phyloP scores from a whole-genome alignment of 2,329 filamentous ascomycete genomes.

The Rhinocladiella mackenziei region DNA sequence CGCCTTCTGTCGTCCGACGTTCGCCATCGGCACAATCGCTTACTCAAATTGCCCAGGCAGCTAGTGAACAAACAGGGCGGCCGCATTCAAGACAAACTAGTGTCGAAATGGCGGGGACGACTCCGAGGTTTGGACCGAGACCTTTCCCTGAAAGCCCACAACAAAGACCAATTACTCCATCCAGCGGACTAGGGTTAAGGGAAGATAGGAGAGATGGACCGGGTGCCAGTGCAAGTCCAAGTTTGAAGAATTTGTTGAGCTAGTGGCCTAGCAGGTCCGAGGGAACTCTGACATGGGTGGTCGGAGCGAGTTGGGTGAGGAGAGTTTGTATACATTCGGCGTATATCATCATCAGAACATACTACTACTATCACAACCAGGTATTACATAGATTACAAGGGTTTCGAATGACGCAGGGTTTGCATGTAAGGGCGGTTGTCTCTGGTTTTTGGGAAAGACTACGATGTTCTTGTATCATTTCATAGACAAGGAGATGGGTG shows the following conservation, averaged over 20 bases:
- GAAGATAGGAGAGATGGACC: conserved; percentile 36
- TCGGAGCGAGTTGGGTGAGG: too few relatives aligned
- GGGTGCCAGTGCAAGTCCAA: conserved; percentile 74
- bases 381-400: too few relatives aligned
- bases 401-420: too few relatives aligned
- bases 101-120: conserved; percentile 20
- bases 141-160: conserved; percentile 18
- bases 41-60: conserved; percentile 22
- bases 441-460: too few relatives aligned
- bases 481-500: too few relatives aligned
- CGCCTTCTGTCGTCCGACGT: conserved; percentile 11
- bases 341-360: too few relatives aligned
- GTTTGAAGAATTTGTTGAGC: conserved; percentile 68
- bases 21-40: conserved; percentile 21
- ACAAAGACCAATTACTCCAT: conserved; percentile 22
- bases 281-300: too few relatives aligned
- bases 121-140: conserved; percentile 17
- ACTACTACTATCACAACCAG: too few relatives aligned
- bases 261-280: too few relatives aligned
- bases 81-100: conserved; percentile 21
- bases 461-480: too few relatives aligned
- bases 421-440: too few relatives aligned
- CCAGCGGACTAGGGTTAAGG: conserved; percentile 24
- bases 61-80: conserved; percentile 13
- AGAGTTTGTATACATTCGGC: too few relatives aligned